phyloP scores from a whole-genome alignment of 352 stramenopile genomes.

The Globisporangium nodosum region DNA sequence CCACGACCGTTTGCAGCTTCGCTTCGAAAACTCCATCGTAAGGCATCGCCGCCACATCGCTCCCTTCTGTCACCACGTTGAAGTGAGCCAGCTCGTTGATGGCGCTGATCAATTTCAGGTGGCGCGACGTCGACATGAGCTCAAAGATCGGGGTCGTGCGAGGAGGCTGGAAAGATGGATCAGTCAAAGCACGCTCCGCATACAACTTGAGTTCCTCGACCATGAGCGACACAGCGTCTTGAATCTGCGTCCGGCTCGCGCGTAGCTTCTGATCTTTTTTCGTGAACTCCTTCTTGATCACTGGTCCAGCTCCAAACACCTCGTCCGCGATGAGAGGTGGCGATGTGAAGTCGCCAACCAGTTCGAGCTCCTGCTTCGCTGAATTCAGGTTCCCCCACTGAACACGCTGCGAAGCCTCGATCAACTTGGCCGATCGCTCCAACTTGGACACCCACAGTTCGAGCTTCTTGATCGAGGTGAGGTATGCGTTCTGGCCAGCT shows the following conservation, averaged over 20 bases:
- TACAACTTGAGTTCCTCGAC: constrained; percentile 72
- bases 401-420: constrained; percentile 72
- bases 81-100: constrained; percentile 73
- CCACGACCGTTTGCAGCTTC: constrained; percentile 62
- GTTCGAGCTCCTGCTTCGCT: constrained; percentile 26
- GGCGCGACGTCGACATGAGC: constrained; percentile 62
- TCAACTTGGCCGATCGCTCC: constrained; percentile 67
- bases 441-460: constrained; percentile 68
- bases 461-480: constrained; percentile 75
- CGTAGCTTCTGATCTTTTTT: constrained; percentile 66
- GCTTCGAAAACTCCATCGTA: constrained; percentile 40
- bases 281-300: constrained; percentile 73
- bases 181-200: constrained; percentile 31
- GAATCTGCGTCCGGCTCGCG: constrained; percentile 45
- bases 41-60: constrained; percentile 8
- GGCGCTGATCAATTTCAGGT: constrained; percentile 65
- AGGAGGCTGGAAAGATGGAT: constrained; percentile 46
- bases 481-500: constrained; percentile 61
- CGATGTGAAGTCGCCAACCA: constrained; percentile 10
- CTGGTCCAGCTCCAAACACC: constrained; percentile 50
- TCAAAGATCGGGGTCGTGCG: constrained; percentile 51
- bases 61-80: constrained; percentile 28
- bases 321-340: constrained; percentile 35
- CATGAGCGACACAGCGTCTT: constrained; percentile 53
- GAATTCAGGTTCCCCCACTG: constrained; percentile 45